phyloP scores from a whole-genome alignment of 805 yeast genomes.

The Candida bentonensis region DNA sequence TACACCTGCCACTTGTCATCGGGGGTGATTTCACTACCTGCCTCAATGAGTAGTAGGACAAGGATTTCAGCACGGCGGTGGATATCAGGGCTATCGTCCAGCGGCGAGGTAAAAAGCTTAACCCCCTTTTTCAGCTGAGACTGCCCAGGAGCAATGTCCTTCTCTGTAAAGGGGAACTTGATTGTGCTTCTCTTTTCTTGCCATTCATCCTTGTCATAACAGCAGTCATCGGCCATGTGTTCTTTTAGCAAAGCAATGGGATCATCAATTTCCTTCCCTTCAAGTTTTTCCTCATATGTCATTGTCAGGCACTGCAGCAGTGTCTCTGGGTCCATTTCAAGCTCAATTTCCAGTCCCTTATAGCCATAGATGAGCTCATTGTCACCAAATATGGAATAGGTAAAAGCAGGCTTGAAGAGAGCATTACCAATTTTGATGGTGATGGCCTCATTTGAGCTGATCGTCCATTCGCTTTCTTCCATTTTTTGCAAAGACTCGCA shows the following conservation, averaged over 20 bases:
- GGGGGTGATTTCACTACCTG: constrained; percentile 77
- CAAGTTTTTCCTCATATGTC: constrained; percentile 37
- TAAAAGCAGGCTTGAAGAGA: constrained; percentile 58
- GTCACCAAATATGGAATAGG: constrained; percentile 91
- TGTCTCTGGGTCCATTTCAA: constrained; percentile 63
- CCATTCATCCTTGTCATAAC: constrained; percentile 60
- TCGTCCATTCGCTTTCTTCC: neutral
- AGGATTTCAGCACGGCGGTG: constrained; percentile 65
- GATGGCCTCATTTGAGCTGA: constrained; percentile 9
- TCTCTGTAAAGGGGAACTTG: constrained; percentile 2
- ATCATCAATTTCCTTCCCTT: constrained; percentile 42
- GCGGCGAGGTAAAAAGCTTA: constrained; percentile 23
- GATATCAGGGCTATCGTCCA: constrained; percentile 33
- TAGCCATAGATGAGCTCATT: constrained; percentile 82
- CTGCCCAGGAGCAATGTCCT: neutral
- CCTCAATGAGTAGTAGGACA: constrained; percentile 78
- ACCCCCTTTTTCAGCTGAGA: neutral
- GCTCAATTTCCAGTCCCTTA: constrained; percentile 42
- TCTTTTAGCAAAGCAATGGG: constrained; percentile 40
- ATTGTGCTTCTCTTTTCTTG: constrained; percentile 31
- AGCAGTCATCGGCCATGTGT: constrained; percentile 48
- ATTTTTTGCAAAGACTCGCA: no score
- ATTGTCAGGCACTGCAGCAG: constrained; percentile 60
- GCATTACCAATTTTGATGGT: constrained; percentile 9
- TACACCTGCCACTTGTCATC: constrained; percentile 64